Conservation (phyloP, 2,329 filamentous ascomycete species). For the Botrytis sinoallii region DNA sequence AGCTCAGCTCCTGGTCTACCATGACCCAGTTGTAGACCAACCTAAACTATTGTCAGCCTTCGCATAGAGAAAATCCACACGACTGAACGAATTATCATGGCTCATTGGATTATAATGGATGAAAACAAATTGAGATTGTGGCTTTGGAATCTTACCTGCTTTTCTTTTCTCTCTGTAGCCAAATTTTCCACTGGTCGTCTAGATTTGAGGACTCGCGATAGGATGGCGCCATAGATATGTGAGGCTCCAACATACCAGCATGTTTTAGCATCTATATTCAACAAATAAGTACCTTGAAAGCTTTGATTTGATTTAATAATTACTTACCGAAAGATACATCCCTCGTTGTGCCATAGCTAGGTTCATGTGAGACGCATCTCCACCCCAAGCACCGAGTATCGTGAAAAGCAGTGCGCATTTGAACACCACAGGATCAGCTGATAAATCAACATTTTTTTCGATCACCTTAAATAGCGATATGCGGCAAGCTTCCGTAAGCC, state of each 20-base stretch:
- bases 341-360: conserved; percentile 71
- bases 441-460: conserved; percentile 67
- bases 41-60: conserved; percentile 40
- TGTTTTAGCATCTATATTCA: conserved; percentile 60
- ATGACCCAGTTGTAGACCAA: conserved; percentile 74
- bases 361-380: conserved; percentile 76
- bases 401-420: conserved; percentile 66
- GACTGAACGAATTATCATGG: not conserved
- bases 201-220: conserved; percentile 44
- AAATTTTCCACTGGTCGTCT: conserved; percentile 58
- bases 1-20: conserved; percentile 67
- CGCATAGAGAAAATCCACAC: not conserved
- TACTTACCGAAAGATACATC: conserved; percentile 63
- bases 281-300: not conserved
- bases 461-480: conserved; percentile 71
- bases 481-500: conserved; percentile 67
- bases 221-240: conserved; percentile 43
- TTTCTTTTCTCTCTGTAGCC: conserved; percentile 62
- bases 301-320: not conserved
- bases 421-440: conserved; percentile 61
- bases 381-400: conserved; percentile 67
- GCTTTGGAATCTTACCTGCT: conserved; percentile 49
- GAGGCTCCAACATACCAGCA: conserved; percentile 61
- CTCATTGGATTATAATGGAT: not conserved
- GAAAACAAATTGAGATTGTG: not conserved